Percentiles rank a stretch among this genome's conserved stretches.
These are phyloP conservation scores for Eucalyptus marginata DNA, from an alignment of 345 rosid genomes.

Conservation along the genomic window DNA sequence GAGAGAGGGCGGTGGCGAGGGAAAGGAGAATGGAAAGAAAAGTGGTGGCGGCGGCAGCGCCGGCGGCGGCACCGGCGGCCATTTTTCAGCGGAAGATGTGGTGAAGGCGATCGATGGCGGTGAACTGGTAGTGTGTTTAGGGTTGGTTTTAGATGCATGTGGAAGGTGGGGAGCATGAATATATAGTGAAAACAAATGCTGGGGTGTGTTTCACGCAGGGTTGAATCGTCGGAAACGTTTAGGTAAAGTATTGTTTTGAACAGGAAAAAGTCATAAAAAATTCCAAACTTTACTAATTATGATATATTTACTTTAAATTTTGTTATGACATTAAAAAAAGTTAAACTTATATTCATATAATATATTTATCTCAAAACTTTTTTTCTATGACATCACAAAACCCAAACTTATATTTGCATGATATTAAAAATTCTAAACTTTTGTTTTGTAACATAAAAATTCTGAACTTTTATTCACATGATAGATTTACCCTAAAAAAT, in stretches of 20 bases:
- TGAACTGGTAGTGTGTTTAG: not conserved
- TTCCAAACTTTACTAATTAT: too few relatives aligned
- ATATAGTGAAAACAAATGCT: not conserved
- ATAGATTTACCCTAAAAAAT: too few relatives aligned
- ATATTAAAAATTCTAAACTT: too few relatives aligned
- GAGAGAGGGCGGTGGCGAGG: not conserved
- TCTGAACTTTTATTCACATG: accelerated
- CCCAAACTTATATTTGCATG: too few relatives aligned
- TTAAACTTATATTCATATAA: accelerated
- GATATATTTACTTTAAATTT: too few relatives aligned
- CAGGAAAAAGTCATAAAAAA: too few relatives aligned
- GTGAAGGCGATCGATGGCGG: not conserved
- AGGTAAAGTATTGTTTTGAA: not conserved
- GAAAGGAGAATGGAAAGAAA: not conserved
- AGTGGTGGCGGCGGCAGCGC: not conserved
- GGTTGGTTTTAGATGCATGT: not conserved
- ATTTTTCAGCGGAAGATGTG: not conserved
- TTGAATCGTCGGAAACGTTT: not conserved
- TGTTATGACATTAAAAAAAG: too few relatives aligned
- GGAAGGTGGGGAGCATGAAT: not conserved
- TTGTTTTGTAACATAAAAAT: too few relatives aligned
- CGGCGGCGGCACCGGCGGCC: not conserved
- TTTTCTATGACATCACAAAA: too few relatives aligned
- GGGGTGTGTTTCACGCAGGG: not conserved
- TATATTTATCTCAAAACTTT: accelerated